Evolutionary conservation across 306 rosid genomes (phyloP).

Genomic region (Corylus heterophylla): DNA sequence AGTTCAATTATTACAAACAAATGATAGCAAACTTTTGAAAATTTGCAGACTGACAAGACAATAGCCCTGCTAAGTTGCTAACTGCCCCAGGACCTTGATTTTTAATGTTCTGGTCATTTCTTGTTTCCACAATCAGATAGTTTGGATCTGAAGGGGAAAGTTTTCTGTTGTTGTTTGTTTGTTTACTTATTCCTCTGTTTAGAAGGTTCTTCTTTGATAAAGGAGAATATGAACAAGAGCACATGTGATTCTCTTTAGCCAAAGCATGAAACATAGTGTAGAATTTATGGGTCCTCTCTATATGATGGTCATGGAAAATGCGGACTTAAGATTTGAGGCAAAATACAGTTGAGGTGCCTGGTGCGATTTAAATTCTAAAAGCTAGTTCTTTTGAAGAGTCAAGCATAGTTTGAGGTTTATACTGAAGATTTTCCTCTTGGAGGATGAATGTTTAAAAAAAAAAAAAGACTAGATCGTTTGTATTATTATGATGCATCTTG

Average conservation of each 20-base stretch:
- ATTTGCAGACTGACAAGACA: background rate
- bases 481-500: background rate
- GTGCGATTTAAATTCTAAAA: background rate
- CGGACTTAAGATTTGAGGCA: background rate
- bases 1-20: background rate
- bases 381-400: background rate
- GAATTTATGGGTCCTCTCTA: background rate
- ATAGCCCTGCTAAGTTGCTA: background rate
- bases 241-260: background rate
- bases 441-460: background rate
- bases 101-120: background rate
- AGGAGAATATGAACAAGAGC: background rate
- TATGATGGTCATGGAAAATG: background rate
- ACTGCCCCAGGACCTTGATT: background rate
- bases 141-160: background rate
- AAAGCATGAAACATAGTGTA: background rate
- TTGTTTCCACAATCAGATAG: background rate
- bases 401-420: background rate
- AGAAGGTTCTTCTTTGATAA: background rate
- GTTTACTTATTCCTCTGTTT: background rate
- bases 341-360: background rate
- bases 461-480: background rate
- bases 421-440: background rate
- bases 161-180: background rate
- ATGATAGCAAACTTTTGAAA: background rate